phyloP scores from a whole-genome alignment of 352 stramenopile genomes.

The Phytophthora hibernalis region DNA sequence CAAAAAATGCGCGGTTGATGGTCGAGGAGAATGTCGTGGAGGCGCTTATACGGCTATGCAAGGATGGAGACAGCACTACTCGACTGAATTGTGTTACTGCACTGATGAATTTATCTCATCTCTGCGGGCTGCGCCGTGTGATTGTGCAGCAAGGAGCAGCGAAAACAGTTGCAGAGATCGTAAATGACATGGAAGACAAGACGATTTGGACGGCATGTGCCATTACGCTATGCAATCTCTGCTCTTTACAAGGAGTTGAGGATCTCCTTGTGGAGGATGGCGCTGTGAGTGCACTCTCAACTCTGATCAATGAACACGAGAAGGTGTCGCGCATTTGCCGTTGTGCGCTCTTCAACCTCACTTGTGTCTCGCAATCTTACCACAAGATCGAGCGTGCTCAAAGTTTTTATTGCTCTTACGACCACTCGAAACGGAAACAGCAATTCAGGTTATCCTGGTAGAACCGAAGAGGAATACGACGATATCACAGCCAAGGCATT shows the following conservation, averaged over 20 bases:
- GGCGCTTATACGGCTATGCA: slow-evolving; percentile 77
- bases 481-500: slow-evolving; percentile 78
- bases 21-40: slow-evolving; percentile 90
- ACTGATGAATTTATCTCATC: slow-evolving; percentile 86
- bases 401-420: slow-evolving; percentile 72
- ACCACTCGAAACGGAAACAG: slow-evolving; percentile 42
- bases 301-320: slow-evolving; percentile 82
- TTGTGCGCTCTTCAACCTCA: slow-evolving; percentile 90
- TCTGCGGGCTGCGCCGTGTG: slow-evolving; percentile 60
- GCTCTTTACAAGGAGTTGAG: slow-evolving; percentile 80
- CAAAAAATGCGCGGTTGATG: slow-evolving; percentile 86
- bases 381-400: slow-evolving; percentile 88
- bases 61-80: slow-evolving; percentile 66
- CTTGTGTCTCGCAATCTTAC: slow-evolving; percentile 86
- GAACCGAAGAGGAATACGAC: slow-evolving; percentile 49
- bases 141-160: slow-evolving; percentile 80
- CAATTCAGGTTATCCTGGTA: slow-evolving; percentile 4
- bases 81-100: slow-evolving; percentile 81
- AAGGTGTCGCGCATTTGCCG: slow-evolving; percentile 74
- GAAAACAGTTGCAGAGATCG: slow-evolving; percentile 79
- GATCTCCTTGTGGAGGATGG: slow-evolving; percentile 83
- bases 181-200: slow-evolving; percentile 68
- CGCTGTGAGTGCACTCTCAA: slow-evolving; percentile 77
- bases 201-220: slow-evolving; percentile 81
- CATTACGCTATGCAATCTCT: slow-evolving; percentile 89